Conservation (phyloP, 2,329 filamentous ascomycete genomes). For the Ceratocystiopsis minuta region DNA sequence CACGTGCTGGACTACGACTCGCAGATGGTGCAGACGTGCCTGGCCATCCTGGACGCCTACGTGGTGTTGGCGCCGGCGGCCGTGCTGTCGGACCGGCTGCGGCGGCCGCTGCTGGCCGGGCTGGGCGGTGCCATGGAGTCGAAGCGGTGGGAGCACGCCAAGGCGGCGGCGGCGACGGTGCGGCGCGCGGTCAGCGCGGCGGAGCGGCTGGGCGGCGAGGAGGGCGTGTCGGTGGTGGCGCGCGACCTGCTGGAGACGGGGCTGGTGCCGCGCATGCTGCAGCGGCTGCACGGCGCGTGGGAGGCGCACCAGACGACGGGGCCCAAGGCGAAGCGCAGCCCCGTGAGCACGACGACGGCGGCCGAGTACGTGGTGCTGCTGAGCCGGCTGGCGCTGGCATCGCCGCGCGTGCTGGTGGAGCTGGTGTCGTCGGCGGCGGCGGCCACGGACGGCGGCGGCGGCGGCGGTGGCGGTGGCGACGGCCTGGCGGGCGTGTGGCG, state of each 20-base stretch:
- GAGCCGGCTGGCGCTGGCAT: constrained; percentile 57
- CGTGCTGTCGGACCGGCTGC: constrained; percentile 39
- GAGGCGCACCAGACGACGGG: constrained; percentile 68
- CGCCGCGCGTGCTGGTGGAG: constrained; percentile 48
- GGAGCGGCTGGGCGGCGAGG: constrained; percentile 39
- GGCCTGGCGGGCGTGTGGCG: constrained; percentile 33
- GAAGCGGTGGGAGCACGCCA: constrained; percentile 38
- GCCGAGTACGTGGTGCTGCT: constrained; percentile 76
- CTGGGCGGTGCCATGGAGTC: constrained; percentile 31
- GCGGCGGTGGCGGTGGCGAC: neutral
- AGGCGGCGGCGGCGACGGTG: constrained; percentile 39
- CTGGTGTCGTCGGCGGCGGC: constrained; percentile 27
- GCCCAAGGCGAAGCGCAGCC: constrained; percentile 43
- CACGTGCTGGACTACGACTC: constrained; percentile 49
- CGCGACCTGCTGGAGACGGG: constrained; percentile 46
- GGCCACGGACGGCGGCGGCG: neutral
- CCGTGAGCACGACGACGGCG: constrained; percentile 57
- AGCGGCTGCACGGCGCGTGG: constrained; percentile 48
- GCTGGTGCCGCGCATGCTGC: constrained; percentile 44
- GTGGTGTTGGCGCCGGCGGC: constrained; percentile 51
- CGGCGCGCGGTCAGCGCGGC: constrained; percentile 48
- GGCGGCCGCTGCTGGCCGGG: constrained; percentile 29
- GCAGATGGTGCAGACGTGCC: constrained; percentile 41
- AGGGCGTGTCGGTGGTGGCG: constrained; percentile 43
- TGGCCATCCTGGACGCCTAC: constrained; percentile 53